Evolutionary conservation across 805 yeast species (phyloP).

Genomic region (Barnettozyma populi): DNA sequence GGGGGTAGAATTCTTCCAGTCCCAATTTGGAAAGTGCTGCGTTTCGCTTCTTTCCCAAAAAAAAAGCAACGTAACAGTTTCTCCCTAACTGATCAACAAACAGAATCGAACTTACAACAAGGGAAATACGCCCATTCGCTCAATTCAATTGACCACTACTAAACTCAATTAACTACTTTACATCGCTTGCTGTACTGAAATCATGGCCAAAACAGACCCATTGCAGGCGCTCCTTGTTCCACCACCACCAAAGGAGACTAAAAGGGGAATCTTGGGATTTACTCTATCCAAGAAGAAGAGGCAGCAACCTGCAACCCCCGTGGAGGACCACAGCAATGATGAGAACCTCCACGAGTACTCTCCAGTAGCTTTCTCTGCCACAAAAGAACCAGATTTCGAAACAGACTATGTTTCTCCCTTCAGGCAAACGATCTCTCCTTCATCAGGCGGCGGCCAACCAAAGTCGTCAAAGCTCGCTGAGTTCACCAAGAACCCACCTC

Average conservation of each 20-base stretch:
- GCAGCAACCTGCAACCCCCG: background rate
- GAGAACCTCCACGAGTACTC: background rate
- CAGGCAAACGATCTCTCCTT: background rate
- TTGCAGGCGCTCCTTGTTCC: background rate
- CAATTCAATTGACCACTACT: background rate
- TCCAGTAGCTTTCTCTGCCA: background rate
- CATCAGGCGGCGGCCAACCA: background rate
- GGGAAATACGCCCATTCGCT: background rate
- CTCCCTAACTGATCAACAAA: background rate
- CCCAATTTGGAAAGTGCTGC: background rate
- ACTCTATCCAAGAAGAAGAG: slow-evolving; percentile 8
- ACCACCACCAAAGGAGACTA: slow-evolving; percentile 1
- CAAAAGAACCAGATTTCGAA: background rate
- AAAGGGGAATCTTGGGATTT: slow-evolving; percentile 9
- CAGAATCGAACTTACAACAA: background rate
- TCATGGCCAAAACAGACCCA: background rate
- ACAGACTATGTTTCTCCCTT: background rate
- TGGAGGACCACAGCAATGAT: background rate
- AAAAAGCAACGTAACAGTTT: background rate
- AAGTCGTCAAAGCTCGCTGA: slow-evolving; percentile 2
- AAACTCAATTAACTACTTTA: background rate
- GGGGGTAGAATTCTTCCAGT: background rate
- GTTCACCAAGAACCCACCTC: background rate
- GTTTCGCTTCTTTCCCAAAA: background rate
- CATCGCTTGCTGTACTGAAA: background rate